Evolutionary conservation across 2,329 filamentous ascomycete genomes (phyloP), one percentile per base, ranked within the genome.

Genomic region (Aspergillus uvarum): DNA sequence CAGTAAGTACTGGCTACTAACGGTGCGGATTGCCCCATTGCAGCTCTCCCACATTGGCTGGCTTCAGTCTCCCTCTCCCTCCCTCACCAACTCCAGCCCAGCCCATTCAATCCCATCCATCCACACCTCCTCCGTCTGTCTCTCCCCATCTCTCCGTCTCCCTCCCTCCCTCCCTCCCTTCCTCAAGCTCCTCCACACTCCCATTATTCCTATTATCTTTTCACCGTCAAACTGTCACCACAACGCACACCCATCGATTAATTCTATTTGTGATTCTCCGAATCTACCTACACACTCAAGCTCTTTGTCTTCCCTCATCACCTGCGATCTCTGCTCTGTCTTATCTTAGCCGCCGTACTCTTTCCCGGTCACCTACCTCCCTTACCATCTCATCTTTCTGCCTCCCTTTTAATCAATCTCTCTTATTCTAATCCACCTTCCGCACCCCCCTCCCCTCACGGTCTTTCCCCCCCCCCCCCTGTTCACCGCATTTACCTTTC

Each of bases 1-100:
- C n/a, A n/a, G n/a, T n/a, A n/a, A 38, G 44, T 29, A 54, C 50
- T 62, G 26, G 26, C 26, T 29, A 8, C 26, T 29, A 59, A 62
- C 60, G 57, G 60, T 59, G 60, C 60, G 60, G 60, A 57, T 62
- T 62, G 60, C 60, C 57, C 60, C 60, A 59, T 62, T 58, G 50
- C 50, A 51, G 50, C 10, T 52, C 68, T 70, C 63, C 66, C 63
- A 69, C 67, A 70, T 63, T 62, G 64, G 63, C 59, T 62, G 59
- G 59, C 54, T 54, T 29, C 32, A 35, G 32, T 11, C 32, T 35
- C 32, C 32, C 11, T 35, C 59, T n/a, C 58, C 24, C 6, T 5
- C 24, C 24, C 24, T 26, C 26, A 29, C 26, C 26, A 64, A 35
- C 32, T 35, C 54, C 58, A 56, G 47, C 52, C 47, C 54, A 53